Base-by-base conservation (phyloP, 2,329 filamentous ascomycete species). In the Alternaria panax region DNA sequence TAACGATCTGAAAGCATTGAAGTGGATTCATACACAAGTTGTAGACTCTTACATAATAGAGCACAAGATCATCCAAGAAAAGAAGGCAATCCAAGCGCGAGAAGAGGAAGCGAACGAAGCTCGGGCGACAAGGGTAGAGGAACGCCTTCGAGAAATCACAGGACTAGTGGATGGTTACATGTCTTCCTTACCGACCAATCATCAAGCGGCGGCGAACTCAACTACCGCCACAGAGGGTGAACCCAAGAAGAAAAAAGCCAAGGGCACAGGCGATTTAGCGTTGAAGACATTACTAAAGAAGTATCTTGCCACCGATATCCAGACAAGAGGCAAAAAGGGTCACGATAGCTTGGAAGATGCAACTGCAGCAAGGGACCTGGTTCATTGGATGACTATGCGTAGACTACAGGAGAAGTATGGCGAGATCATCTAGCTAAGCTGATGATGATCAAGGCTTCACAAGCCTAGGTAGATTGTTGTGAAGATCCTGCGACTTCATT, bases 271-370 rank as follows among this genome's bases (percentile, higher is more conserved):
- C 32, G 38, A 57, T 11, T 42, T 64, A 45, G 62, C 71, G 27
- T 59, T 98, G 56, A 97, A 95, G 80, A 97, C 88, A 83, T 86
- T 98, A 2, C 85, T 90, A 0, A 88, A 93, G 66, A 93, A 92
- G 72, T 95, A 94, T 70, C 85, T 97, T 22, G 85, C 85, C 50
- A 89, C 92, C 56, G 91, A 95, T 75, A 96, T 98, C 55, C 94
- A 98, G 75, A 92, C 90, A 69, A 89, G 88, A 50, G 83, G 83
- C 7, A 63, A 69, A 8, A 61, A 69, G 16, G 94, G 93, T 22
- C 94, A 98, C 75, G 90, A 97, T 82, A 93, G 91, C 59, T 85
- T 96, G 65, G 94, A 98, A 78, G 94, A 98, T 76, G 92, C 94
- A 8, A 88, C 86, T 66, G 92, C 94, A 3, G 94, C 92, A 62